A percentile compares a stretch with the other conserved stretches of the same genome.
These are phyloP conservation scores for Coffea eugenioides DNA, from an alignment of 257 asterid species.

Conservation along the genomic window DNA sequence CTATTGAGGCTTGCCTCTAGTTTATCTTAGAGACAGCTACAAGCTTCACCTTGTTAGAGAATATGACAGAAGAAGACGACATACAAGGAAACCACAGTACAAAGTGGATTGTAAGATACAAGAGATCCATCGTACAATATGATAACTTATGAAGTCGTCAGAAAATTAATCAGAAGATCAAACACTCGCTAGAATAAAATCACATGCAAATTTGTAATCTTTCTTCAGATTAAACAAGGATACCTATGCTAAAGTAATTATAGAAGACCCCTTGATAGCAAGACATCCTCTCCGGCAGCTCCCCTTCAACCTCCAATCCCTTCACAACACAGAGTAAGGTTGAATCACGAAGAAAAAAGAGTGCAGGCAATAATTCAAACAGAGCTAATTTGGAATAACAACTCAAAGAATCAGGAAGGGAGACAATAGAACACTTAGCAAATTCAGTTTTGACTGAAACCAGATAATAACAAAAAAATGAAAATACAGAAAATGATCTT, in stretches of 20 bases:
- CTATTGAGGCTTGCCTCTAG: neutral
- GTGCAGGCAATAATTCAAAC: neutral
- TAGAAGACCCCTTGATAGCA: constrained; percentile 88
- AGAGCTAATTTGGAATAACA: neutral
- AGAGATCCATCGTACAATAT: neutral
- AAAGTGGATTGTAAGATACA: neutral
- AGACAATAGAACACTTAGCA: neutral
- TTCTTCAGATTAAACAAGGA: neutral
- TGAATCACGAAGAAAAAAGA: neutral
- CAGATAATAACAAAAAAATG: neutral
- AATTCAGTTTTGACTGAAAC: neutral
- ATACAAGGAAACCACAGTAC: neutral
- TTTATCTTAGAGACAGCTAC: neutral
- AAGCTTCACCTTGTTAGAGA: neutral
- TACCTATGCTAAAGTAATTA: constrained; percentile 98
- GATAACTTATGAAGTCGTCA: neutral
- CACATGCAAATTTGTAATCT: neutral
- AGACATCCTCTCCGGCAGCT: constrained; percentile 59
- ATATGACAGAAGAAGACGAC: neutral
- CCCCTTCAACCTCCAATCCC: constrained; percentile 70
- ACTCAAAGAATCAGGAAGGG: neutral
- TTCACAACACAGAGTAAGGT: constrained; percentile 32
- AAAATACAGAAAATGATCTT: neutral
- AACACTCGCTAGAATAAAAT: neutral
- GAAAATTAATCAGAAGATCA: neutral